These are phyloP conservation scores for Ophiostoma sp. DNA, from an alignment of 2,329 filamentous ascomycete species.

Conservation along the genomic window DNA sequence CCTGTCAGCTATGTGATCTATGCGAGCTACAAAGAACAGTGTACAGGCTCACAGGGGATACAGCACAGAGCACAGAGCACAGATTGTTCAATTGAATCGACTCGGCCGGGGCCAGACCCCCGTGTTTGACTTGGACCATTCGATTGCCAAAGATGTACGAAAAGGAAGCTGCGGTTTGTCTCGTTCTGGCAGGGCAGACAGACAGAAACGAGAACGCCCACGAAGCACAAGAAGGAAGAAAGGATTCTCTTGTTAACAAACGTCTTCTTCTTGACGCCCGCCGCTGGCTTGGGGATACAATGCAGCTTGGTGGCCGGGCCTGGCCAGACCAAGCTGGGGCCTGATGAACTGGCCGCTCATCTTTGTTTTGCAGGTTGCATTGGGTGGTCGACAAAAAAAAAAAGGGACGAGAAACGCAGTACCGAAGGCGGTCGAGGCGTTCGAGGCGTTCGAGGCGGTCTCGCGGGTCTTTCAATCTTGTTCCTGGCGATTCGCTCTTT, in stretches of 20 bases:
- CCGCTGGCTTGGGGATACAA: background rate
- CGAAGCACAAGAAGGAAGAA: background rate
- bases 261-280: background rate
- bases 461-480: background rate
- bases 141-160: background rate
- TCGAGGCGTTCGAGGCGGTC: background rate
- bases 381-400: background rate
- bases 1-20: background rate
- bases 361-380: background rate
- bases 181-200: background rate
- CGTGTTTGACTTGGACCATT: background rate
- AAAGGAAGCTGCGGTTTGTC: background rate
- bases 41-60: background rate
- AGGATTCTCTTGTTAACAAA: background rate
- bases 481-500: constrained; percentile 1
- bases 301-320: background rate
- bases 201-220: background rate
- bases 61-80: background rate
- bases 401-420: background rate
- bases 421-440: background rate
- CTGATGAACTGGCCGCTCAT: background rate
- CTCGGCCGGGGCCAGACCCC: background rate
- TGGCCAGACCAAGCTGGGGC: background rate
- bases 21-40: background rate
- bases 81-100: background rate